phyloP scores from a whole-genome alignment of 805 yeast species.

The Yueomyces sinensis region DNA sequence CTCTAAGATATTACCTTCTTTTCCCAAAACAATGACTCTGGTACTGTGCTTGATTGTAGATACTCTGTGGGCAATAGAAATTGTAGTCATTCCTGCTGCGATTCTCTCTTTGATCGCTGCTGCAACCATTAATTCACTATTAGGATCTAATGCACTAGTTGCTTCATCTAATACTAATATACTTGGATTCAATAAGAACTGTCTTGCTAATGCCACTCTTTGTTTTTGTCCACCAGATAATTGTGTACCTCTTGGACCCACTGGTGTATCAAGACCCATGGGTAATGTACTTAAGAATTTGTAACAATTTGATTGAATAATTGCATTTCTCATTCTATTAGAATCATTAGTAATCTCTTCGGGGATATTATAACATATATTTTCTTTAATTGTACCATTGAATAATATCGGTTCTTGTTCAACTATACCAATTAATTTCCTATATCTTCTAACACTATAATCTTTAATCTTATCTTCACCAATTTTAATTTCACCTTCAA shows the following conservation, averaged over 20 bases:
- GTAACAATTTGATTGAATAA: constrained; percentile 59
- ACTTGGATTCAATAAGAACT: constrained; percentile 65
- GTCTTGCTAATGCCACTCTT: constrained; percentile 81
- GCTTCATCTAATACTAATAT: constrained; percentile 87
- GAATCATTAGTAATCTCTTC: constrained; percentile 39
- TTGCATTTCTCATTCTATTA: constrained; percentile 47
- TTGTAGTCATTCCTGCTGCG: constrained; percentile 50
- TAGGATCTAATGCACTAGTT: constrained; percentile 84
- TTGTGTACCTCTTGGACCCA: constrained; percentile 82
- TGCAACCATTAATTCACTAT: constrained; percentile 76
- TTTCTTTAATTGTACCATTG: constrained; percentile 75
- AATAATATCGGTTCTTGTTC: constrained; percentile 87
- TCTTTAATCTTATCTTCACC: constrained; percentile 52
- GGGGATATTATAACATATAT: constrained; percentile 59
- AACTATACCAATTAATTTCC: constrained; percentile 75
- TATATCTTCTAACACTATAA: constrained; percentile 57
- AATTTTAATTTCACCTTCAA: constrained; percentile 45
- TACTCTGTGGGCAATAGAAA: constrained; percentile 84
- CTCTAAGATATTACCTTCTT: constrained; percentile 64
- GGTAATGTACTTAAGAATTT: constrained; percentile 66
- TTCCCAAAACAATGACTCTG: constrained; percentile 64
- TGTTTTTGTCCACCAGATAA: constrained; percentile 94
- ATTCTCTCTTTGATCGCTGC: constrained; percentile 49
- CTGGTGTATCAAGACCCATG: constrained; percentile 63
- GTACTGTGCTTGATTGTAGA: constrained; percentile 79